Percentiles rank a stretch among this genome's conserved stretches.
phyloP scores from a whole-genome alignment of 805 yeast species.

The Kodamaea laetipori region DNA sequence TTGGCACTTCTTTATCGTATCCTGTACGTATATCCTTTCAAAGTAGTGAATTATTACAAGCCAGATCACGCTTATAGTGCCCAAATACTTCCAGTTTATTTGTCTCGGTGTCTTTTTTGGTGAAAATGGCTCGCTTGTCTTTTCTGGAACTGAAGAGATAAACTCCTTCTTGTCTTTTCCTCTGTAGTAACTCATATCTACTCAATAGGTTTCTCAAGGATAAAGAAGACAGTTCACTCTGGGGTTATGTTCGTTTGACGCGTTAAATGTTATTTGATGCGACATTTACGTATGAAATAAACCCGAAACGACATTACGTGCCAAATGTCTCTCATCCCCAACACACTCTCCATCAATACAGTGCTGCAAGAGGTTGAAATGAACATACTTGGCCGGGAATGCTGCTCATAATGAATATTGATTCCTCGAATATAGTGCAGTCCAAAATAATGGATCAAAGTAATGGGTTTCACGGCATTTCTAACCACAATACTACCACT shows the following conservation, averaged over 20 bases:
- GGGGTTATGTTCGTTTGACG: no score
- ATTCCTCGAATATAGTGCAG: not conserved
- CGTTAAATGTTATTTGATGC: no score
- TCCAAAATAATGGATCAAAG: no score
- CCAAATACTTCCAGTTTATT: constrained; percentile 15
- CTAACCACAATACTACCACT: no score
- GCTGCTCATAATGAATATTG: constrained; percentile 1
- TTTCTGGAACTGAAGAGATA: not conserved
- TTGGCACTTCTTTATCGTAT: constrained; percentile 29
- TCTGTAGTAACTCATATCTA: constrained; percentile 22
- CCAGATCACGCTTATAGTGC: constrained; percentile 26
- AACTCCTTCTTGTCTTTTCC: constrained; percentile 20
- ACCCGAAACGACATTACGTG: constrained; percentile 5
- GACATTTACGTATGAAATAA: no score
- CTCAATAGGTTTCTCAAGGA: not conserved
- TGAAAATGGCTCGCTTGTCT: not conserved
- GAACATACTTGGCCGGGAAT: not conserved
- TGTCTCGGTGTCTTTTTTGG: not conserved
- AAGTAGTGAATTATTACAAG: constrained; percentile 29
- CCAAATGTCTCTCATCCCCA: no score
- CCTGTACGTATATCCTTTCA: constrained; percentile 33
- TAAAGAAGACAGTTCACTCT: no score
- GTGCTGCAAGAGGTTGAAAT: not conserved
- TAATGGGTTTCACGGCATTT: not conserved
- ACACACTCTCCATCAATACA: not conserved